Evolutionary conservation across 345 rosid species (phyloP).

Genomic region (Melastoma malabathricum): DNA sequence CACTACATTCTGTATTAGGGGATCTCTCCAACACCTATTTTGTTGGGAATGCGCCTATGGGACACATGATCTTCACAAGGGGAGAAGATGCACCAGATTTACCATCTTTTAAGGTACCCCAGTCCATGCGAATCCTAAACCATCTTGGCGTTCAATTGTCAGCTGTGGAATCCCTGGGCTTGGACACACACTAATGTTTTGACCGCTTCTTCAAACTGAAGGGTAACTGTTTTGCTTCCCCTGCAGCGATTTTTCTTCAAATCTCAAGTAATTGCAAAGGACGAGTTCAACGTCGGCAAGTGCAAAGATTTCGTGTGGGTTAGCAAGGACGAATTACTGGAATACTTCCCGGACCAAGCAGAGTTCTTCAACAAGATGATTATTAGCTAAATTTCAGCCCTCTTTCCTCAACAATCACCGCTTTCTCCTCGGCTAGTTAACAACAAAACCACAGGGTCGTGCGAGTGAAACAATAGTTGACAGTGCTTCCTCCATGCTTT

Average conservation of each 20-base stretch:
- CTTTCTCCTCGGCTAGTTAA: too few relatives aligned
- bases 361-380: constrained; percentile 72
- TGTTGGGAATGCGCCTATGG: constrained; percentile 97
- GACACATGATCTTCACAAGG: constrained; percentile 51
- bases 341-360: constrained; percentile 70
- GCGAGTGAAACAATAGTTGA: too few relatives aligned
- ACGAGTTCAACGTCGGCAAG: constrained; percentile 47
- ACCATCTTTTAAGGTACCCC: constrained; percentile 47
- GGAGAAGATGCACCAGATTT: constrained; percentile 24
- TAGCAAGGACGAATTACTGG: constrained; percentile 82
- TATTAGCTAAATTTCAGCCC: constrained; percentile 36
- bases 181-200: too few relatives aligned
- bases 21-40: constrained; percentile 78
- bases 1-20: constrained; percentile 60
- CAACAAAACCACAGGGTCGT: too few relatives aligned
- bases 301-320: constrained; percentile 82
- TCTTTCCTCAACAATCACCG: too few relatives aligned
- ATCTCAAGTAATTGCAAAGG: constrained; percentile 75
- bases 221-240: background rate
- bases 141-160: too few relatives aligned
- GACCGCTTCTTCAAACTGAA: too few relatives aligned
- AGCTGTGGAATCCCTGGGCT: too few relatives aligned
- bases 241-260: constrained; percentile 81
- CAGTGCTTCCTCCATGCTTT: too few relatives aligned
- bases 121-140: background rate